Percentiles rank a stretch among this genome's conserved stretches.
These are phyloP conservation scores for Ophiostoma australiae DNA, from an alignment of 2,329 filamentous ascomycete genomes.

Conservation along the genomic window DNA sequence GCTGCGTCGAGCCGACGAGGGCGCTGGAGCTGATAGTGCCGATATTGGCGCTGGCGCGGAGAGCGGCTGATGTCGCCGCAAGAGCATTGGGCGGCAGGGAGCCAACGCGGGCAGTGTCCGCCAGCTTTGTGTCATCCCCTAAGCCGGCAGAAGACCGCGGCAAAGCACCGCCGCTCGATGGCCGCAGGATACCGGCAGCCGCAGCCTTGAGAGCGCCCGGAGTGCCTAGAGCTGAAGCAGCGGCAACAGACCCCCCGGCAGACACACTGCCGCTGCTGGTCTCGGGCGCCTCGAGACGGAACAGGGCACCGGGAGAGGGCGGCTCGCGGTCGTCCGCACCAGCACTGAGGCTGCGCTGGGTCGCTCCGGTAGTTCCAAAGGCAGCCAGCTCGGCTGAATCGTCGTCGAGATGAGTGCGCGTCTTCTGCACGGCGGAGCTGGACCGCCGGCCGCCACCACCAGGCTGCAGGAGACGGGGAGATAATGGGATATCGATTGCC, in stretches of 20 bases:
- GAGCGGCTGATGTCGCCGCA: slow-evolving; percentile 9
- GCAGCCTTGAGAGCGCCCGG: slow-evolving; percentile 6
- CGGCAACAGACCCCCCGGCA: neutral
- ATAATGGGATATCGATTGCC: slow-evolving; percentile 69
- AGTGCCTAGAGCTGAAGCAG: neutral
- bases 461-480: slow-evolving; percentile 52
- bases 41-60: neutral
- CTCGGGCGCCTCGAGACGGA: slow-evolving; percentile 42
- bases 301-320: slow-evolving; percentile 34
- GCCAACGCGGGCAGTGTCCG: neutral
- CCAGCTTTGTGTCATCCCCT: neutral
- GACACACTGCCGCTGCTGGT: slow-evolving; percentile 25
- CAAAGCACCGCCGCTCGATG: slow-evolving; percentile 20
- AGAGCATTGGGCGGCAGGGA: slow-evolving; percentile 15
- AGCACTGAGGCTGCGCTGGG: slow-evolving; percentile 62
- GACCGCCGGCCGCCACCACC: slow-evolving; percentile 51
- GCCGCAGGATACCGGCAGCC: slow-evolving; percentile 18
- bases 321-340: slow-evolving; percentile 58
- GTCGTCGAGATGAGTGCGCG: slow-evolving; percentile 49
- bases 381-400: slow-evolving; percentile 56
- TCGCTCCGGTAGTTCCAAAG: slow-evolving; percentile 49
- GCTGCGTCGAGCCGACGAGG: slow-evolving; percentile 17
- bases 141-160: slow-evolving; percentile 13
- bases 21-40: slow-evolving; percentile 6
- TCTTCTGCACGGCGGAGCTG: slow-evolving; percentile 64